Conservation (phyloP, 2,329 filamentous ascomycete genomes). For the Zymoseptoria crescenta region DNA sequence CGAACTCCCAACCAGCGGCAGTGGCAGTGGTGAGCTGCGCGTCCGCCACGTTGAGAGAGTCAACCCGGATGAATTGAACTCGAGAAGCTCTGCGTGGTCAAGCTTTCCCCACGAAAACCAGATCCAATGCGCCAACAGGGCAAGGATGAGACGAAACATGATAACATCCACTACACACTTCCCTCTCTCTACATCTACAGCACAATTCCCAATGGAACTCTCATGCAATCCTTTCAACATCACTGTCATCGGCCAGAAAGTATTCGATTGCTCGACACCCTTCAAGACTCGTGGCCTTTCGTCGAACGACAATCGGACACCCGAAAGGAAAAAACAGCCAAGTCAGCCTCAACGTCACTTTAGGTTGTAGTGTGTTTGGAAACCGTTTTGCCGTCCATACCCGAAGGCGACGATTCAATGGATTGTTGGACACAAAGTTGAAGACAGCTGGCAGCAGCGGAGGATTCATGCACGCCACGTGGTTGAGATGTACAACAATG, state of each 20-base stretch:
- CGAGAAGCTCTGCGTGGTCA: background rate
- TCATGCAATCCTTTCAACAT: background rate
- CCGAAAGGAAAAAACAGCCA: background rate
- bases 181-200: background rate
- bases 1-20: conserved; percentile 2
- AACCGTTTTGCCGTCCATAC: background rate
- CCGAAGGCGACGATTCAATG: background rate
- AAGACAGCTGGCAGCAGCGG: background rate
- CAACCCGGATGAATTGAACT: background rate
- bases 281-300: background rate
- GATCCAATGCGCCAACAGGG: background rate
- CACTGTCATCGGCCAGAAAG: background rate
- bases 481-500: background rate
- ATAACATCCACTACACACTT: background rate
- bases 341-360: background rate
- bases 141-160: background rate
- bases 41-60: background rate
- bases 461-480: background rate
- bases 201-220: background rate
- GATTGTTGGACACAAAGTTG: background rate
- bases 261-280: background rate
- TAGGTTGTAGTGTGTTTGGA: background rate
- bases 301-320: background rate
- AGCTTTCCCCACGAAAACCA: background rate
- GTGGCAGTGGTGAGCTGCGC: conserved; percentile 6